phyloP scores from a whole-genome alignment of 768 basidiomycete genomes.

The Coprinopsis marcescibilis region DNA sequence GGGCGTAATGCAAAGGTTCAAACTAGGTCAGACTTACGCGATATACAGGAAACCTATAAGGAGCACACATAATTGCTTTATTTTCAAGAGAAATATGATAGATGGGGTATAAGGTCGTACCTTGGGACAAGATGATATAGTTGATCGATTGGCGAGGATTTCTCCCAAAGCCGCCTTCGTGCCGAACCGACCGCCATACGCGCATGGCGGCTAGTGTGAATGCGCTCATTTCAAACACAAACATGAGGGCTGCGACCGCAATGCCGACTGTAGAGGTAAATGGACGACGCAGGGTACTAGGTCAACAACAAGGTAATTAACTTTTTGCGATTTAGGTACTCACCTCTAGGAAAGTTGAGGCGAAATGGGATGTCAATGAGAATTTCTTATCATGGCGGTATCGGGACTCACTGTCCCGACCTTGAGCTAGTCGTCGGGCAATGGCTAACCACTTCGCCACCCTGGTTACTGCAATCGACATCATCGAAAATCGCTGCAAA shows the following conservation, averaged over 20 bases:
- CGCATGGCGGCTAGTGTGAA: slow-evolving; percentile 5
- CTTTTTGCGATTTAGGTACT: no score
- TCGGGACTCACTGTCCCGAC: no score
- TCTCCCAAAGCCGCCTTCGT: slow-evolving; percentile 2
- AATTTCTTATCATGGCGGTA: no score
- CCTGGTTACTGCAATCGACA: no score
- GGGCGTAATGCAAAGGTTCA: background rate
- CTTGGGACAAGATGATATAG: slow-evolving; percentile 11
- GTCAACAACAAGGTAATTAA: no score
- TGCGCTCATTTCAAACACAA: slow-evolving; percentile 4
- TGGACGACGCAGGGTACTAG: no score
- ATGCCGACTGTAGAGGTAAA: slow-evolving; percentile 5
- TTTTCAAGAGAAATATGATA: background rate
- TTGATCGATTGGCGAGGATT: background rate
- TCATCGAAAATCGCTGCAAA: no score
- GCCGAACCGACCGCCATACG: slow-evolving; percentile 5
- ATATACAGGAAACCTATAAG: slow-evolving; percentile 8
- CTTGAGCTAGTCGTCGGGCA: no score
- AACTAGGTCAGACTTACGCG: no score
- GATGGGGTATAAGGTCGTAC: background rate
- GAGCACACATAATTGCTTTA: background rate
- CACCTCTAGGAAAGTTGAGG: no score
- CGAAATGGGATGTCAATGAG: no score
- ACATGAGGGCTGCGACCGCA: slow-evolving; percentile 3
- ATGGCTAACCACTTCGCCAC: no score